Evolutionary conservation across 1,284 basidiomycete species (phyloP), one percentile per base, ranked within the genome.

Genomic region (Athelia psychrophila): DNA sequence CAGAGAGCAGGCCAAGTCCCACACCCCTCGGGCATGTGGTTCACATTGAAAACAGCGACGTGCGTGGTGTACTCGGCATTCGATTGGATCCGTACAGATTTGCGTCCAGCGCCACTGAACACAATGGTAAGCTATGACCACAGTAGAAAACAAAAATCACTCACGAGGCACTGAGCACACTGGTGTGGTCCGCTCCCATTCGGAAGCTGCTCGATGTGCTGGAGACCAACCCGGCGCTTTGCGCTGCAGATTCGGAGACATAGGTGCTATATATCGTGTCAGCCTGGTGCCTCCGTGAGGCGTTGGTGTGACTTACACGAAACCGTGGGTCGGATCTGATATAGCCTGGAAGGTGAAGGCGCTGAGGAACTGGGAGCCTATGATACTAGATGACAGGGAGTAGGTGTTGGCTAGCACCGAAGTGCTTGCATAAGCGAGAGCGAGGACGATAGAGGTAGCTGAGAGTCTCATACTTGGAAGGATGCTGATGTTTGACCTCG

Each of bases 1-100:
- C 78, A 86, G 19, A 79, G 64, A 4, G 81, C 80, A 13, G 71
- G 77, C 78, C 80, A 79, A 9, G 78, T 80, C 12, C 77, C 80
- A 54, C 44, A 32, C 48, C 50, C 49, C 52, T 47, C 72, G 2
- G 86, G 78, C 75, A 79, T 79, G 54, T 78, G 78, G 1, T 45
- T 47, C 27, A 72, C 61, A 48, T 72, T 59, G 47, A 73, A 67
- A 24, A 68, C 56, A 25, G 54, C 53, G 49, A 60, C 61, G 47
- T 63, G 61, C 3, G 56, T 60, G 18, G 59, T 53, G 52, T 58
- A 67, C 38, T 55, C 46, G 32, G 60, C 58, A n/a, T 62, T 63
- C n/a, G 57, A 60, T 40, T 57, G 52, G 32, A 67, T 56, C 35
- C 65, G 58, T 3, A 66, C 64, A 10, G 62, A 60, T 52, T 64